Base-by-base conservation (phyloP, 2,329 filamentous ascomycete species). In the Ophiostoma montium region DNA sequence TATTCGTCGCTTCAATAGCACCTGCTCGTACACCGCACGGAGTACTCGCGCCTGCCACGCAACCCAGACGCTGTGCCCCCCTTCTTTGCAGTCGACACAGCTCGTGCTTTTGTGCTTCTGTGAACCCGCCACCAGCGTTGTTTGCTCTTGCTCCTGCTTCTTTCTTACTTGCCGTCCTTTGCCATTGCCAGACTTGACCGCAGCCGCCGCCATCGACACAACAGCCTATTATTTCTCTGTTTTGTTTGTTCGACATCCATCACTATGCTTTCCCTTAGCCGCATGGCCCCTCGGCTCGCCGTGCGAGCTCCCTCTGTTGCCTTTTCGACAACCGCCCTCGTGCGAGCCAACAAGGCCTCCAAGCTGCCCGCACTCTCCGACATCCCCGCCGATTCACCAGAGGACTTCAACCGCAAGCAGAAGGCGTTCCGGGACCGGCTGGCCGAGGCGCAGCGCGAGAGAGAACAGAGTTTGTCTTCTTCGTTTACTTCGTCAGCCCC, bases 351-450 rank as follows among this genome's bases (percentile, higher is more conserved):
- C 13, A 42, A 31, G 39, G 7, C 35, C 11, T 23, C 63, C 12
- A 47, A 35, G 51, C 70, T 80, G 18, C 92, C 92, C n/a, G 80
- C 84, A 35, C 77, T 98, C 57, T 83, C 85, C 63, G 89, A 98
- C 67, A 80, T 98, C 59, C 70, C 83, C 42, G 77, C 82, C 45
- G 72, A 84, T 54, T 78, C 78, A 54, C 81, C 85, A 56, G 72
- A 80, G 48, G 71, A 75, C 50, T 98, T 96, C 74, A 86, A 85
- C 63, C 69, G 74, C 60, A 86, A 84, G 66, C 89, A 95, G 70
- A 83, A 82, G 66, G 75, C 81, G 61, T 96, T 95, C 69, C 84
- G 92, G 63, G 81, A 89, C 66, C 78, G 84, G 64, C 71, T 94
- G 60, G 76, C 80, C 59, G 76, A 82, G 67, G 80, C 80, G 63